Evolutionary conservation across 1,284 basidiomycete genomes (phyloP), one percentile per base, ranked within the genome.

Genomic region (Hypsizygus ulmarius): DNA sequence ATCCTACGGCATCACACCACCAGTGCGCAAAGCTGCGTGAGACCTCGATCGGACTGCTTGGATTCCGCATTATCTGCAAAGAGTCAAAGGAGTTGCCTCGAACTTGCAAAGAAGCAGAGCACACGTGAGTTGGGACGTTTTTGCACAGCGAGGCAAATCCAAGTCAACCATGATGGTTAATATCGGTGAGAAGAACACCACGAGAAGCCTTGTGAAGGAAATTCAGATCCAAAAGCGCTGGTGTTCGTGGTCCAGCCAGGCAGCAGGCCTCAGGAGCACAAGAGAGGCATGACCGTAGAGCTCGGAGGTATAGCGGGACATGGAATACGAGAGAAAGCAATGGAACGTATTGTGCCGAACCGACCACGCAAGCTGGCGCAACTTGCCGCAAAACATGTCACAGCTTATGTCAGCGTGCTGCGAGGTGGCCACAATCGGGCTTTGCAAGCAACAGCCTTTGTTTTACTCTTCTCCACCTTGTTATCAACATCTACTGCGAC

Each of bases 251-350:
- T 25, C 29, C n/a, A 16, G 36, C 36, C 19, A 9, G 4, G 16
- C 15, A 9, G 19, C 15, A 18, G 36, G 4, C 5, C 5, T 16
- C 2, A 19, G 9, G 9, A 14, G 15, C 2, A 18, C 19, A 7
- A 9, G 15, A 4, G 9, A 37, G 18, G 16, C 12, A 25, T 4
- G 12, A 12, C n/a, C 3, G 27, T 35, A 16, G 42, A 19, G 29
- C 29, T 6, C 15, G 19, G 15, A 37, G 35, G n/a, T 25, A 28
- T 29, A n/a, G 15, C 8, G 19, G 41, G 36, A 32, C 14, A 14
- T 39, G 38, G 51, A 53, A 53, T 28, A 34, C 43, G 30, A 11
- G 34, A 52, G 51, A 52, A 52, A 34, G 15, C 16, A 16, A 47
- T 50, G 47, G 37, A 42, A 35, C n/a, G 16, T 19, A 11, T 18